Base-by-base conservation (phyloP, 352 stramenopile species). In the Aphanomyces euteiches region DNA sequence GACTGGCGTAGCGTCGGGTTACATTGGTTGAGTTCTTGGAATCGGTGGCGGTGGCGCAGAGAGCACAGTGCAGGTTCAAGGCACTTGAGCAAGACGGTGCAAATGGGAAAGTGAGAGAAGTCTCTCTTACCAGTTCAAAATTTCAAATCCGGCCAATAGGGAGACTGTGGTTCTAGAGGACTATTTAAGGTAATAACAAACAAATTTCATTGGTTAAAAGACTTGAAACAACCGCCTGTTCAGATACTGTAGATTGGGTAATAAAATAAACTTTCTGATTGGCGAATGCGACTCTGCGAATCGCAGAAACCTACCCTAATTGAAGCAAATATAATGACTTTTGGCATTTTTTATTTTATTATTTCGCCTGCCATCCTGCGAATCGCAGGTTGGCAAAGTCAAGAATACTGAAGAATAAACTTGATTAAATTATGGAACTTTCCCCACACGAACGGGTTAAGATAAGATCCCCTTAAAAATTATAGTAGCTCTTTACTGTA, bases 271-370 rank as follows among this genome's bases (percentile, higher is more conserved):
- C 2, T 53, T 53, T 53, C 45, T 53, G 45, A 53, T 53, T 53
- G 45, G 45, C 45, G 13, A 1, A 1, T 2, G 45, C 45, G 13
- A 53, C 45, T 2, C 13, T 53, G 45, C 45, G 45, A 53, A 53
- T 53, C 45, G n/a, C 45, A 53, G 45, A 53, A n/a, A n/a, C 45
- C 45, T 53, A n/a, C 45, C 1, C 45, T 53, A 53, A 19, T 53
- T 53, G 45, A 53, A 53, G 45, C 45, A 53, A 53, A 53, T 53
- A 53, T 53, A 53, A 53, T 53, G 45, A 53, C 45, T 53, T 53
- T 53, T 53, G 45, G 45, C 45, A 2, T 53, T 53, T 53, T 53
- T 53, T 19, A 53, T 53, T 53, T 53, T 53, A 53, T 53, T 53
- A 53, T 53, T 53, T 53, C 13, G 13, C n/a, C 45, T 53, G 45